Evolutionary conservation across 1,284 basidiomycete genomes (phyloP).

Genomic region (Hymenochaete sp.): DNA sequence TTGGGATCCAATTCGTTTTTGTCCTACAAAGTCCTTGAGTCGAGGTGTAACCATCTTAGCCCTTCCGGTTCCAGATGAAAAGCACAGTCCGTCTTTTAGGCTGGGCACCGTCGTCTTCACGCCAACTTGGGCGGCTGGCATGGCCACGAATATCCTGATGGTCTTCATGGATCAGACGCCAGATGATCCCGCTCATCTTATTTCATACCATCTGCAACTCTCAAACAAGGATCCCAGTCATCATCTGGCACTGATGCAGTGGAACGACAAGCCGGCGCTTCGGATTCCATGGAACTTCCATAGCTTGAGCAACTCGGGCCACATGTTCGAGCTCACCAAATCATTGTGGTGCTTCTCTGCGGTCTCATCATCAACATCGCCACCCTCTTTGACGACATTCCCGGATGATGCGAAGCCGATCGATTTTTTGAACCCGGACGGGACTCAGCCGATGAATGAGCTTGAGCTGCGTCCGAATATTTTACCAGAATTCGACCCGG

Average conservation of each 20-base stretch:
- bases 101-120: conserved; percentile 1
- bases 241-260: background rate
- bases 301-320: background rate
- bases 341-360: conserved; percentile 1
- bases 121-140: background rate
- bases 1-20: background rate
- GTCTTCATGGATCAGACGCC: conserved; percentile 2
- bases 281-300: conserved; percentile 1
- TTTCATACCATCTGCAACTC: conserved; percentile 5
- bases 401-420: too few relatives aligned
- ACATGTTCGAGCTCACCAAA: background rate
- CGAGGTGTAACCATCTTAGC: background rate
- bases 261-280: background rate
- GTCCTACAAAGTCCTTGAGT: background rate
- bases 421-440: background rate
- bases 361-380: too few relatives aligned
- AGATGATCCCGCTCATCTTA: background rate
- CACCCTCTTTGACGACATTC: too few relatives aligned
- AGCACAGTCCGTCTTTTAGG: conserved; percentile 1
- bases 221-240: background rate
- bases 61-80: background rate
- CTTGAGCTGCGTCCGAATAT: background rate
- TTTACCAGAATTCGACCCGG: background rate
- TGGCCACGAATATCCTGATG: background rate
- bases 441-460: conserved; percentile 2